Evolutionary conservation across 441 rosid genomes (phyloP), one percentile per base, ranked within the genome.

Genomic region (Jatropha podagrica): DNA sequence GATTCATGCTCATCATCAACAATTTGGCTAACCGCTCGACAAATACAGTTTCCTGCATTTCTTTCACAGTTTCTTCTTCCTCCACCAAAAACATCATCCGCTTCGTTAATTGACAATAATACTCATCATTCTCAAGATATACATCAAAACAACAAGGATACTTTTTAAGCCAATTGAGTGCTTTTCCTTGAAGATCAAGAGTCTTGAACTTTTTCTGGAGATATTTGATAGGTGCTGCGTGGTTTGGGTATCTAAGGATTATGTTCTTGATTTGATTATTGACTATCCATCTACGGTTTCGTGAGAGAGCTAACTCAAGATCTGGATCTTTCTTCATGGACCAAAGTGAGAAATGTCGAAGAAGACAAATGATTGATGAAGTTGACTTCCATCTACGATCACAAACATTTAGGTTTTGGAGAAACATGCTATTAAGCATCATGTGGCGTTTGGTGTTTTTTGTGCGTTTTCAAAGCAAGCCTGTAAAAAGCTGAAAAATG

Each of bases 121-220:
- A 82, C 83, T 93, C 97, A 72, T 91, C 88, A 18, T 84, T 79
- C 74, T 83, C 82, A 7, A 89, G 85, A 74, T 84, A 90, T 10
- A 90, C 88, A 18, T 87, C 86, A 76, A 89, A 95, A 81, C 96
- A 95, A 79, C 93, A 88, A 4, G 99, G 98, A 54, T 95, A 93
- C 75, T 93, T 93, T 77, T 89, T 90, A 38, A 93, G 85, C 99
- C 99, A 95, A 79, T 95, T 93, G 65, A 89, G 78, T 4, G 98
- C 98, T 59, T 91, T 95, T 17, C 99, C 99, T 78, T 91, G 97
- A 65, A 95, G 93, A 85, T 95, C 99, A 73, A 95, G 97, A 52
- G 86, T 88, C 82, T 90, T 93, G 74, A 95, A 95, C 88, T 93
- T 93, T 83, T 92, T 95, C 82, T 95, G 98, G n/a, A 93, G 88